A percentile compares a stretch with the other conserved stretches of the same genome.
Evolutionary conservation across 139 green algal species (phyloP).

Genomic region (Limnomonas spitsbergensis): DNA sequence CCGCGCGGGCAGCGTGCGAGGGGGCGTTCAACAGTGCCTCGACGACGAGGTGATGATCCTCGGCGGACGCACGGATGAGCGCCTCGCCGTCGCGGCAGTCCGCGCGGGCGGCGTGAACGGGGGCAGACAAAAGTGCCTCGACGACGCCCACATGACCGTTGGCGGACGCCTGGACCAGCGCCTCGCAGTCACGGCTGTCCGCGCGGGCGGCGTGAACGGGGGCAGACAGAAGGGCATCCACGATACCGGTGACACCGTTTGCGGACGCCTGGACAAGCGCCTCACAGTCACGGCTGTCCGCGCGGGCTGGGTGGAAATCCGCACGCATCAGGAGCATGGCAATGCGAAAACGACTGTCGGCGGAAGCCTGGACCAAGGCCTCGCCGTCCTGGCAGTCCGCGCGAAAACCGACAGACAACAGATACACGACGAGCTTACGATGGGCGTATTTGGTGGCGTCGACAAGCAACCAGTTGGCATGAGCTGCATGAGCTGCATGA

Average conservation of each 20-base stretch:
- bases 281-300: not conserved
- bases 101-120: not conserved
- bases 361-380: not conserved
- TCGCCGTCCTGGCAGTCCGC: no score
- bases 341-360: not conserved
- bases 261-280: not conserved
- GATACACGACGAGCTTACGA: no score
- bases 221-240: not conserved
- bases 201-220: not conserved
- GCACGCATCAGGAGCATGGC: not conserved
- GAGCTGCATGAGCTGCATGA: not conserved
- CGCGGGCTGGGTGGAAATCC: not conserved
- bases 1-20: not conserved
- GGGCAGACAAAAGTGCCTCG: not conserved
- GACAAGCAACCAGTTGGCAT: not conserved
- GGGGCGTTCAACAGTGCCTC: not conserved
- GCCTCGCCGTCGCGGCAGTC: not conserved
- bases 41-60: not conserved
- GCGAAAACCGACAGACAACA: no score
- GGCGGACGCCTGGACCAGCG: not conserved
- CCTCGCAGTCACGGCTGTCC: not conserved
- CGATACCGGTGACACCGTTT: not conserved
- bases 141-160: not conserved
- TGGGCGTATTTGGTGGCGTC: no score
- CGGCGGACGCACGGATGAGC: not conserved